phyloP scores from a whole-genome alignment of 129 eudicot genomes.

The Ambrosia artemisiifolia region DNA sequence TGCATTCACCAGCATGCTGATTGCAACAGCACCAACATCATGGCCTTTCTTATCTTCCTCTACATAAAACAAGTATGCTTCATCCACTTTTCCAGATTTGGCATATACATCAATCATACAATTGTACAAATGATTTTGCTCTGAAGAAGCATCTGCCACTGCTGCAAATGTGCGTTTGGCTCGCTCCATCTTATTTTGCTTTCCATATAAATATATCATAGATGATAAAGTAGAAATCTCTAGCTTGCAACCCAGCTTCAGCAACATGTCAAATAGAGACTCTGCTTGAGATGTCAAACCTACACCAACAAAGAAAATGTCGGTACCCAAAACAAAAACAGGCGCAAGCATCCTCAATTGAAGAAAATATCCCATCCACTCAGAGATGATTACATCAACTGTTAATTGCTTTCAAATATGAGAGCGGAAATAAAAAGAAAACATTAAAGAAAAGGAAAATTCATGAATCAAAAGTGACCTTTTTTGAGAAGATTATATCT shows the following conservation, averaged over 20 bases:
- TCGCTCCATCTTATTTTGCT: constrained; percentile 47
- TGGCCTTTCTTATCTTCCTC: constrained; percentile 48
- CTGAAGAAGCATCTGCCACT: constrained; percentile 28
- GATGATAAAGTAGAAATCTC: constrained; percentile 52
- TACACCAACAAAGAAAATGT: constrained; percentile 31
- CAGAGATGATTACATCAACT: no score
- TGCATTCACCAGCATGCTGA: constrained; percentile 79
- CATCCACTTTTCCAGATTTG: constrained; percentile 46
- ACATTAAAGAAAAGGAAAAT: no score
- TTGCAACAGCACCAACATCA: constrained; percentile 63
- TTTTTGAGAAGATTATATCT: no score
- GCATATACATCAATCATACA: constrained; percentile 63
- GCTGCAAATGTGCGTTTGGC: constrained; percentile 53
- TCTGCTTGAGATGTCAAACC: constrained; percentile 62
- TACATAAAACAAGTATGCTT: constrained; percentile 62
- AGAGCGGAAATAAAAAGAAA: no score
- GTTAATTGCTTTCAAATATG: no score
- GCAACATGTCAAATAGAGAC: constrained; percentile 41
- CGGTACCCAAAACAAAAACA: neutral
- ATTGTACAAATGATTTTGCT: constrained; percentile 38
- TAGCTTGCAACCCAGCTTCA: constrained; percentile 43
- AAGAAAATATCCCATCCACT: no score
- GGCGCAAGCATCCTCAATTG: neutral
- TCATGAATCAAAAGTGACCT: no score
- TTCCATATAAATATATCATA: constrained; percentile 60